Evolutionary conservation across 257 asterid genomes (phyloP).

Genomic region (Solanum lycopersicoides): DNA sequence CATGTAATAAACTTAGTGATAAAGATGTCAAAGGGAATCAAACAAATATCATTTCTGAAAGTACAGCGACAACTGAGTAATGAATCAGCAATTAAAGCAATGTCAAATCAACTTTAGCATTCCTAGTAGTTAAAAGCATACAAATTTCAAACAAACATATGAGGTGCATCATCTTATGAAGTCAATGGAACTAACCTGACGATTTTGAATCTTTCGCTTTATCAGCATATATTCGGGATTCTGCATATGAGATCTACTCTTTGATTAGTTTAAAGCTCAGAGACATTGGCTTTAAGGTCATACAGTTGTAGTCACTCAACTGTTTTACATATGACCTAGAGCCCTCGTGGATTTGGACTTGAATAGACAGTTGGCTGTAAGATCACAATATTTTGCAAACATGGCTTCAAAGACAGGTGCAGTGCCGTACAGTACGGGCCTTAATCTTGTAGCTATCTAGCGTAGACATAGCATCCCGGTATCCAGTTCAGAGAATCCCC

Average conservation of each 20-base stretch:
- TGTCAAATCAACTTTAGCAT: not conserved
- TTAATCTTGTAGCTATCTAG: not conserved
- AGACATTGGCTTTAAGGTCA: not conserved
- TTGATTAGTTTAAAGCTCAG: not conserved
- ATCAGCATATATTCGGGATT: conserved; percentile 72
- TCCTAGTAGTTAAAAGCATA: not conserved
- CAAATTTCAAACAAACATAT: not conserved
- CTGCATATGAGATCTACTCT: not conserved
- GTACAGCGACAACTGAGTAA: not conserved
- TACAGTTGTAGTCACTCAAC: not conserved
- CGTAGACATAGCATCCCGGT: not conserved
- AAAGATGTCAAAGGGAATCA: not conserved
- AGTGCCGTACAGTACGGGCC: not conserved
- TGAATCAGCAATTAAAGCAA: not conserved
- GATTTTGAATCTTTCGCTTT: conserved; percentile 80
- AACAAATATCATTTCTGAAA: not conserved
- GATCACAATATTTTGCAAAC: not conserved
- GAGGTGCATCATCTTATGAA: not conserved
- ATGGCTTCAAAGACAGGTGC: not conserved
- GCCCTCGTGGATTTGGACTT: not conserved
- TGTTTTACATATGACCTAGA: not conserved
- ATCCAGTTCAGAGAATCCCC: not conserved
- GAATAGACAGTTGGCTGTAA: not conserved
- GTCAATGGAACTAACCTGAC: conserved; percentile 45
- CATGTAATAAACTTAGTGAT: not conserved